These are phyloP conservation scores for Puccinellia tenuiflora DNA, from an alignment of 176 grass and related monocot genomes.

Conservation along the genomic window DNA sequence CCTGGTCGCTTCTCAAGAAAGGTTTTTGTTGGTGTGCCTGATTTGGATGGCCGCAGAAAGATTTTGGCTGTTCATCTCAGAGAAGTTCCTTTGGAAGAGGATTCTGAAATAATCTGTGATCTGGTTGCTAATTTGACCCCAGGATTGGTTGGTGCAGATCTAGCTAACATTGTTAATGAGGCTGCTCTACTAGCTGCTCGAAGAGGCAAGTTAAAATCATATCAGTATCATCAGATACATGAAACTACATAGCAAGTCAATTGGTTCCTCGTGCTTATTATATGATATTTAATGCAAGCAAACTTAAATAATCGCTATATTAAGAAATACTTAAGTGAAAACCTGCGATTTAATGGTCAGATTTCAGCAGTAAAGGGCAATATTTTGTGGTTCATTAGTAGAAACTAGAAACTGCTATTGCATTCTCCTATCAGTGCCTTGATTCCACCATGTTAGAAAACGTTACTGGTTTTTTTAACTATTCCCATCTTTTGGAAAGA, in stretches of 20 bases:
- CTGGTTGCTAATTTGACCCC: conserved; percentile 75
- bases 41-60: conserved; percentile 73
- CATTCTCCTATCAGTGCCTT: not conserved
- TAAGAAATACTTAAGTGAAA: conserved; percentile 1
- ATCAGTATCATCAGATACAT: not conserved
- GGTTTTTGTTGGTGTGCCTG: conserved; percentile 82
- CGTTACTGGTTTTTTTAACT: not conserved
- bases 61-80: conserved; percentile 87
- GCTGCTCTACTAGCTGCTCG: conserved; percentile 79
- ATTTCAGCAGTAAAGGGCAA: not conserved
- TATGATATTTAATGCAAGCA: conserved; percentile 7
- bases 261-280: conserved; percentile 15
- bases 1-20: conserved; percentile 95
- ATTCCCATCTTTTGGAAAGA: not conserved
- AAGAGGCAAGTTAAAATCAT: conserved; percentile 50
- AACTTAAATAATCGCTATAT: not conserved
- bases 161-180: conserved; percentile 91
- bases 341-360: not conserved
- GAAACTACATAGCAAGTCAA: not conserved
- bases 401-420: not conserved
- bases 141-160: conserved; percentile 85
- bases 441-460: conserved; percentile 5
- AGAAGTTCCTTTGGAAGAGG: conserved; percentile 74
- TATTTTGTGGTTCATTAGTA: not conserved
- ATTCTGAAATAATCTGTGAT: conserved; percentile 59